phyloP scores from a whole-genome alignment of 495 filamentous ascomycete genomes.

The Alectoria sarmentosa region DNA sequence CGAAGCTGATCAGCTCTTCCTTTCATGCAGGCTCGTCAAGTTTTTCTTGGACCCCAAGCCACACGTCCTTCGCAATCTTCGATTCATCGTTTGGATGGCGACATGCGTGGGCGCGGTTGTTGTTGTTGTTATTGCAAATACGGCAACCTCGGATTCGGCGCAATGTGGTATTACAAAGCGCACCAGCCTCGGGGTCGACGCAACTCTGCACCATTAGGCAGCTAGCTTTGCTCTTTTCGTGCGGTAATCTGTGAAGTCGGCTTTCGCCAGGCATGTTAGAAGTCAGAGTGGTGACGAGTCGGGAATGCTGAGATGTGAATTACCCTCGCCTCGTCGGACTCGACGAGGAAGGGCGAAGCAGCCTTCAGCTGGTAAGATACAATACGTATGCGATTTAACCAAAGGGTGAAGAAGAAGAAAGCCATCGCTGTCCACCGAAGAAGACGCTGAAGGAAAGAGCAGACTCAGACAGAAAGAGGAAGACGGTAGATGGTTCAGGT shows the following conservation, averaged over 20 bases:
- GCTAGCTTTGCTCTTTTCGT: background rate
- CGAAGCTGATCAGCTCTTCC: background rate
- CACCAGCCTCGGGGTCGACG: background rate
- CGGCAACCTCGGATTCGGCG: background rate
- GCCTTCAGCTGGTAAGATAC: background rate
- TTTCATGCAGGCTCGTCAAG: background rate
- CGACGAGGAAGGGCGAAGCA: background rate
- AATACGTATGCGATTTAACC: background rate
- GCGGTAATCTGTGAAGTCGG: background rate
- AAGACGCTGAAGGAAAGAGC: background rate
- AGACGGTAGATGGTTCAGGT: background rate
- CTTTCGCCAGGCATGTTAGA: background rate
- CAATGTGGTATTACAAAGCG: background rate
- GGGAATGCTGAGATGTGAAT: background rate
- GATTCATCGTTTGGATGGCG: background rate
- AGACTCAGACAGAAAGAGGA: background rate
- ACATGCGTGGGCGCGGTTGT: background rate
- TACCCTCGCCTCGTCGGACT: background rate
- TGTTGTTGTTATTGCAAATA: background rate
- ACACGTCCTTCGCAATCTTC: background rate
- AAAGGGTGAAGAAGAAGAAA: background rate
- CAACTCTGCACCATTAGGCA: background rate
- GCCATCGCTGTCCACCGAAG: background rate
- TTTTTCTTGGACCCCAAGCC: background rate
- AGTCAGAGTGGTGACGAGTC: background rate